Evolutionary conservation across 1,284 basidiomycete genomes (phyloP).

Genomic region (Entoloma clypeatum): DNA sequence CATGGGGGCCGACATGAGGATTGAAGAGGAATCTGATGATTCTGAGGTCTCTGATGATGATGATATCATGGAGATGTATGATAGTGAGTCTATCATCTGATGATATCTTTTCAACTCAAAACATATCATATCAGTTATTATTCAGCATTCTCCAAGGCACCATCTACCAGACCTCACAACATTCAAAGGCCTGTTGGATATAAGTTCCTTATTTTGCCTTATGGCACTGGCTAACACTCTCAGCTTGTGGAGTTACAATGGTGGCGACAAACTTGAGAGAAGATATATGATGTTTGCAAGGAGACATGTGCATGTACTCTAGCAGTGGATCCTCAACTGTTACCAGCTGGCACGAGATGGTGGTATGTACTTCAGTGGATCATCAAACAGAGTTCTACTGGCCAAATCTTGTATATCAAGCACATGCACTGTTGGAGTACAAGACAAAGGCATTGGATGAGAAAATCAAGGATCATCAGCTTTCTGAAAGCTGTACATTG

Average conservation of each 20-base stretch:
- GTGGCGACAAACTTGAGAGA: background rate
- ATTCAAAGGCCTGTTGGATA: constrained; percentile 1
- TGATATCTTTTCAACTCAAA: no score
- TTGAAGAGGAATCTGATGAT: no score
- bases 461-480: background rate
- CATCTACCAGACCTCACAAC: background rate
- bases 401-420: background rate
- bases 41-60: no score
- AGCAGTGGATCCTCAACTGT: constrained; percentile 2
- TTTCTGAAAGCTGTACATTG: no score
- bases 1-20: background rate
- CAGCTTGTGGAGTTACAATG: background rate
- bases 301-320: background rate
- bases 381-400: background rate
- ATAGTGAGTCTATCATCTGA: no score
- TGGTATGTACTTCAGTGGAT: background rate
- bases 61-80: no score
- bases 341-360: background rate
- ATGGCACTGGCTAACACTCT: constrained; percentile 1
- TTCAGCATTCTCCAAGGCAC: background rate
- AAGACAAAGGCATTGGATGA: background rate
- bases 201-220: background rate
- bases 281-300: background rate
- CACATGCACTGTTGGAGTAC: background rate
- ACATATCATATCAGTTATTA: background rate